Conservation (phyloP, 2,329 filamentous ascomycete species). For the Colletotrichum nymphaeae region DNA sequence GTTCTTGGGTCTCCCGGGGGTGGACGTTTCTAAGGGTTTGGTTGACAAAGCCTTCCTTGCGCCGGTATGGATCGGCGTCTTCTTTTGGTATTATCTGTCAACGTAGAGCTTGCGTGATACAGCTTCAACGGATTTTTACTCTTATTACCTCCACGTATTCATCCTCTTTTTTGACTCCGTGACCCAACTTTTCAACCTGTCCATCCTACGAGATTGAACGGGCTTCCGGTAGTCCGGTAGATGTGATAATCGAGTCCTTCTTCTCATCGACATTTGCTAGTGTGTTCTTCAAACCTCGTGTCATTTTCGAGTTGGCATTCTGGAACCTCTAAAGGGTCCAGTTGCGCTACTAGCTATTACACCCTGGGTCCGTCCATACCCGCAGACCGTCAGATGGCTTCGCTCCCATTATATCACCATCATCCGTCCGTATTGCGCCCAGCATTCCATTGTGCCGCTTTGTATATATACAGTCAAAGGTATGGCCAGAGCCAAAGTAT, state of each 20-base stretch:
- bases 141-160: neutral
- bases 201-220: too few species aligned
- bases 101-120: neutral
- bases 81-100: neutral
- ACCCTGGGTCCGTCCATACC: neutral
- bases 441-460: neutral
- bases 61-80: neutral
- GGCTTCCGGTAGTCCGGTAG: neutral
- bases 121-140: neutral
- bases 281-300: neutral
- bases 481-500: slow-evolving; percentile 16
- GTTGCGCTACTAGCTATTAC: neutral
- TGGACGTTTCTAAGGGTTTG: neutral
- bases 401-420: neutral
- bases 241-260: neutral
- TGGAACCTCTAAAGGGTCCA: neutral
- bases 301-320: neutral
- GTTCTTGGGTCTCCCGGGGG: neutral
- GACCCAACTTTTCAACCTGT: neutral
- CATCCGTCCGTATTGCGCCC: neutral
- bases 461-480: slow-evolving; percentile 3
- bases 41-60: neutral
- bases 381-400: neutral
- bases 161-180: neutral
- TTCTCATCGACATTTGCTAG: neutral